Base-by-base conservation (phyloP, 805 yeast species). In the Kluyveromyces siamensis region DNA sequence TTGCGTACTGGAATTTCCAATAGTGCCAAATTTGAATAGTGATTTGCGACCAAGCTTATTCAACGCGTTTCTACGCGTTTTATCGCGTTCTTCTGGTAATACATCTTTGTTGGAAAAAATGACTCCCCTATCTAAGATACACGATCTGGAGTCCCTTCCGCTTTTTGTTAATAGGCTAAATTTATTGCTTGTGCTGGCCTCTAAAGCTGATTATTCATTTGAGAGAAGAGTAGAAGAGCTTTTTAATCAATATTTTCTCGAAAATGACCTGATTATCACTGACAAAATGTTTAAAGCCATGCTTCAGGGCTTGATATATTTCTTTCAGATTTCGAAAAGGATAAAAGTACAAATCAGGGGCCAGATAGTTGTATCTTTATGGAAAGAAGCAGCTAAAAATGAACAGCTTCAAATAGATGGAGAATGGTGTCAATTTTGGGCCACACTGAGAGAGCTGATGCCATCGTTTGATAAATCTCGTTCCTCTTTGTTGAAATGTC, bases 131-230 rank as follows among this genome's bases (percentile, higher is more conserved):
- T 55, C 67, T 17, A 61, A 60, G 37, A 48, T 64, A 4, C 44
- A 58, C 1, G 27, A 27, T 6, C 46, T 42, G 21, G 59, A 58
- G 40, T 43, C 57, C 5, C 39, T 52, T 6, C 50, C 60, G 1
- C 56, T 60, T n/a, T 30, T 65, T 18, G 50, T 50, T 5, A 65
- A 65, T 40, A 50, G 69, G 43, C 46, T 64, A 1, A 63, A 64
- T 40, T 48, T 63, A 7, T 45, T 65, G 19, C 42, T 62, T 40
- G 49, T 56, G 1, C 48, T 65, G 18, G 58, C 64, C 0, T 45
- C 45, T 33, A 50, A 53, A 13, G 55, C 64, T 2, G 44, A 45
- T 7, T 35, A 56, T 17, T 58, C 56, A 37, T 42, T 55, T 18
- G 66, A 61, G 44, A 55, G 52, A 27, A 51, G 58, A 27, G 46